A percentile compares a stretch with the other conserved stretches of the same genome.
Evolutionary conservation across 495 filamentous ascomycete species (phyloP).

Genomic region (Penicillium cinerascens): DNA sequence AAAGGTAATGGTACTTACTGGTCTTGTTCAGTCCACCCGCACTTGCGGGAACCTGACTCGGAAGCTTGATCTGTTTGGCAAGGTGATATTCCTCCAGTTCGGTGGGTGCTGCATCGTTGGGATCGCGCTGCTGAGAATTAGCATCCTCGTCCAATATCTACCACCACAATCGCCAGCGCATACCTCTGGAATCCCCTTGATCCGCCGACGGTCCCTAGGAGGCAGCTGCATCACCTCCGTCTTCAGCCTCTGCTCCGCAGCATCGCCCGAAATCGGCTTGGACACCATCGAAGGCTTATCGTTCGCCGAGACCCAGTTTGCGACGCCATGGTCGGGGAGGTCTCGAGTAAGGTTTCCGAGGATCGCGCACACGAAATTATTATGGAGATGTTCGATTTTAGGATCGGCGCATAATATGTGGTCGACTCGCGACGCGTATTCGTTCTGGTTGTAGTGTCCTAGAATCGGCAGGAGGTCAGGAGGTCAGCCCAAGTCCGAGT

Average conservation of each 20-base stretch:
- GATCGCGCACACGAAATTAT: conserved; percentile 81
- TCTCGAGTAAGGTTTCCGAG: conserved; percentile 84
- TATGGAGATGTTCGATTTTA: conserved; percentile 78
- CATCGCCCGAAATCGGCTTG: conserved; percentile 81
- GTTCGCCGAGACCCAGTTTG: conserved; percentile 91
- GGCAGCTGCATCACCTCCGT: conserved; percentile 91
- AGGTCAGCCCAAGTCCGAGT: conserved; percentile 14
- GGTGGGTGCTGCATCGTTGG: conserved; percentile 58
- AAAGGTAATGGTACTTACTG: conserved; percentile 53
- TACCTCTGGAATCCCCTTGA: conserved; percentile 74
- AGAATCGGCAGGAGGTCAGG: conserved; percentile 16
- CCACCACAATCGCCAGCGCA: conserved; percentile 4
- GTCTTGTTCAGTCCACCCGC: conserved; percentile 82
- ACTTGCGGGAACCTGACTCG: conserved; percentile 74
- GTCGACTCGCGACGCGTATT: conserved; percentile 74
- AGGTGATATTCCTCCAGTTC: conserved; percentile 66
- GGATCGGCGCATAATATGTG: conserved; percentile 66
- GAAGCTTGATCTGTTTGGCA: conserved; percentile 62
- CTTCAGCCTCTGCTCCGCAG: conserved; percentile 86
- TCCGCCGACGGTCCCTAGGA: conserved; percentile 75
- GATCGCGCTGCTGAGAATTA: conserved; percentile 54
- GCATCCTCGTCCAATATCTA: background rate
- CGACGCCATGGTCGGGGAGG: conserved; percentile 85
- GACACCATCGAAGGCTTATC: conserved; percentile 83
- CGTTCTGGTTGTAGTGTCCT: conserved; percentile 83